Conservation (phyloP, 768 basidiomycete species). For the Russula brevipes region DNA sequence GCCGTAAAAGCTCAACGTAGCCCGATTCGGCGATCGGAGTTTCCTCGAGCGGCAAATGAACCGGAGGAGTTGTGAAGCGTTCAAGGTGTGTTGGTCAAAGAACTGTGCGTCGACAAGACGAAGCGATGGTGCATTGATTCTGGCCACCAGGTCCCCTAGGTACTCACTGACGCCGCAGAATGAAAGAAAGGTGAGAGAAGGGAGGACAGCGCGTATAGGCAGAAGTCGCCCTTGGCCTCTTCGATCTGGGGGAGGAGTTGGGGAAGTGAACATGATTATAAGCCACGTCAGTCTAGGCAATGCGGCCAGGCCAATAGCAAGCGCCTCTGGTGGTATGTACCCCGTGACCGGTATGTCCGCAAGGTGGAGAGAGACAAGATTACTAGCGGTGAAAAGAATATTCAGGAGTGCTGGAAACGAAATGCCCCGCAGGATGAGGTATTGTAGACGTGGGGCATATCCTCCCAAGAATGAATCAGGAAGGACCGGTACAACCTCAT, state of each 20-base stretch:
- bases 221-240: too few relatives aligned
- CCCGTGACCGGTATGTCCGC: background rate
- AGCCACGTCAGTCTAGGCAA: background rate
- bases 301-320: background rate
- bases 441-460: background rate
- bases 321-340: background rate
- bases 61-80: background rate
- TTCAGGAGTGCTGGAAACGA: background rate
- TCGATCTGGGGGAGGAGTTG: background rate
- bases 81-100: background rate
- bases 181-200: background rate
- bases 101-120: background rate
- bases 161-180: background rate
- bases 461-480: background rate
- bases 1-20: background rate
- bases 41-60: background rate
- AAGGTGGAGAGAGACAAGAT: conserved; percentile 1
- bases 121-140: background rate
- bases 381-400: background rate
- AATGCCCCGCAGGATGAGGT: background rate
- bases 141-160: background rate
- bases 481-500: background rate
- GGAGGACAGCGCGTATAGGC: background rate
- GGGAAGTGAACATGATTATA: background rate
- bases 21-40: background rate